phyloP scores from a whole-genome alignment of 2,329 filamentous ascomycete genomes.

The Cladosporium sp. region DNA sequence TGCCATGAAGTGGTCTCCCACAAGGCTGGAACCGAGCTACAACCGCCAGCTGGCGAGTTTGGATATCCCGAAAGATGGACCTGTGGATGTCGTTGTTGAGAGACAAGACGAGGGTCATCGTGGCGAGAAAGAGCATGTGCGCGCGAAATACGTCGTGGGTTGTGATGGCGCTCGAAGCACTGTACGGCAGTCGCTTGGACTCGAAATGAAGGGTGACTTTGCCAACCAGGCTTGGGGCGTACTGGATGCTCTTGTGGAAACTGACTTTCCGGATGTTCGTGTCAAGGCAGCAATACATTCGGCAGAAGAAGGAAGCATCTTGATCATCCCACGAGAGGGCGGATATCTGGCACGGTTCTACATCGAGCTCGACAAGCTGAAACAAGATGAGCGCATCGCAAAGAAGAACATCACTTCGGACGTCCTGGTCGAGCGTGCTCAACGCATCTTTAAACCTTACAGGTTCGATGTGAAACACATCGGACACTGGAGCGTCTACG shows the following conservation, averaged over 20 bases:
- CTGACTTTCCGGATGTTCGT: constrained; percentile 56
- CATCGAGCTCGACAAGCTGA: constrained; percentile 43
- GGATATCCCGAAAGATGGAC: constrained; percentile 45
- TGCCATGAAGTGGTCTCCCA: constrained; percentile 37
- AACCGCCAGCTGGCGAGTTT: constrained; percentile 30
- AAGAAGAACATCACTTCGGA: constrained; percentile 65
- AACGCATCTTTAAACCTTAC: constrained; percentile 68
- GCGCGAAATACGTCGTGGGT: constrained; percentile 40
- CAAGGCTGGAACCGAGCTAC: constrained; percentile 36
- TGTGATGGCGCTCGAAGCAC: constrained; percentile 40
- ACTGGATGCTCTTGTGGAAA: constrained; percentile 38
- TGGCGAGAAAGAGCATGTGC: constrained; percentile 34
- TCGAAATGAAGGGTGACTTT: constrained; percentile 40
- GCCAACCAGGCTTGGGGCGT: constrained; percentile 42
- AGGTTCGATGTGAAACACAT: constrained; percentile 65
- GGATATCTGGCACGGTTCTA: constrained; percentile 40
- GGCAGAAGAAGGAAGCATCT: constrained; percentile 68
- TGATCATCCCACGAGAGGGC: constrained; percentile 67
- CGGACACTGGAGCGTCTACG: constrained; percentile 69
- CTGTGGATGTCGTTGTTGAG: constrained; percentile 53
- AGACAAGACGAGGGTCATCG: constrained; percentile 38
- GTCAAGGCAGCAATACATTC: constrained; percentile 57
- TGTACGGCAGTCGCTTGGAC: constrained; percentile 35
- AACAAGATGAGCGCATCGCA: constrained; percentile 54
- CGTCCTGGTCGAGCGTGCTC: constrained; percentile 63